Base-by-base conservation (phyloP, 1,139 yeast genomes). In the Diutina rugosa region DNA sequence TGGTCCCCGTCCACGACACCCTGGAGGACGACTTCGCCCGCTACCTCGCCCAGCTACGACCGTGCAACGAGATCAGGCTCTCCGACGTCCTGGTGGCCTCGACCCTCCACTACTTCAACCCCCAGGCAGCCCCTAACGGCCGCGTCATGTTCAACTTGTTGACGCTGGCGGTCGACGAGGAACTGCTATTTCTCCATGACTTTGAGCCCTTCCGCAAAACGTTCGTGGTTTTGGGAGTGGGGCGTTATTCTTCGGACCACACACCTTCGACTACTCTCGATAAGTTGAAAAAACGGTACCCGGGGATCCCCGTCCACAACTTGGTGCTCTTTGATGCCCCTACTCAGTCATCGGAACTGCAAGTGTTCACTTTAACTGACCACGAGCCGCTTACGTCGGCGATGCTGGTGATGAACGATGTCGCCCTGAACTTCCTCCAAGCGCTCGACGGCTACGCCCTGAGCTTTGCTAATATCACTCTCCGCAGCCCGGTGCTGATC, bases 121-220 rank as follows among this genome's bases (percentile, higher is more conserved):
- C 98, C 1, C 95, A 85, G 64, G 84, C 86, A 0, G 88, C 81
- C 63, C 97, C 97, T 1, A 78, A 79, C 56, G 98, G 98, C 0
- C 72, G 85, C 56, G 69, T 89, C 0, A 67, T 82, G 16, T 86
- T 79, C 62, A 85, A 85, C 57, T 82, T 83, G 61, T 70, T 68
- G 28, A 69, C 80, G 0, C 63, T 77, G 1, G 67, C 72, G 41
- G 78, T 79, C 12, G 89, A 85, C 58, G 73, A 76, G 29, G 88
- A 84, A 56, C 73, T 74, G 26, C 70, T 83, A 9, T 85, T 87
- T 59, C 72, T 91, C 57, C 89, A 87, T 62, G 97, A 91, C 68
- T 83, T 91, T 61, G 98, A 93, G 68, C 96, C 97, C 1, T 89
- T 79, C 68, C 72, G 98, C 56, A 90, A 90, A 66, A 79, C 84